Conservation (phyloP, 108 stramenopile genomes). For the Ochromonas danica region DNA sequence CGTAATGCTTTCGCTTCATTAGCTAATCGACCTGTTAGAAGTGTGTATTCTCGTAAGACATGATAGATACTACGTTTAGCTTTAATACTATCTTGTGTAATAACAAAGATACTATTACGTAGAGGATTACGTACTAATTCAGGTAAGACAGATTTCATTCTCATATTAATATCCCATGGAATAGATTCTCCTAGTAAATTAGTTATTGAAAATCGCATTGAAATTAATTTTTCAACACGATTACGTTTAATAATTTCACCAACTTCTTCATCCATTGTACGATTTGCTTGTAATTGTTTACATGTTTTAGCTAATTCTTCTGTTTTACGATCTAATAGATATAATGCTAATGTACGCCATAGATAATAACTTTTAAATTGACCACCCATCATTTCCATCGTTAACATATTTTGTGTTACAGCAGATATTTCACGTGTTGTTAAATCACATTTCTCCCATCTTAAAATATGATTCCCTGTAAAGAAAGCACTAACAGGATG, state of each 20-base stretch:
- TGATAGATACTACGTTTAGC: neutral
- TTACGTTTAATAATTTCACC: neutral
- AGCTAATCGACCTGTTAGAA: neutral
- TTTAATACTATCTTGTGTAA: neutral
- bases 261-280: constrained; percentile 24
- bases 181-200: neutral
- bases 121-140: neutral
- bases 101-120: neutral
- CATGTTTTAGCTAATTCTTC: neutral
- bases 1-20: neutral
- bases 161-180: neutral
- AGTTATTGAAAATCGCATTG: neutral
- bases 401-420: neutral
- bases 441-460: constrained; percentile 4
- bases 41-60: constrained; percentile 2
- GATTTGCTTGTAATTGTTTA: neutral
- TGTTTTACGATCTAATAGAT: neutral
- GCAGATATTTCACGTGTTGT: neutral
- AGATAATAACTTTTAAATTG: neutral
- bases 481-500: neutral
- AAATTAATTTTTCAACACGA: neutral
- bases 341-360: neutral
- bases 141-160: neutral
- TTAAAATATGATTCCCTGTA: neutral
- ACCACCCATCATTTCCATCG: neutral